A percentile compares a stretch with the other conserved stretches of the same genome.
Evolutionary conservation across 192 early-diverging fungal genomes (phyloP).

Genomic region (Umbelopsis vinacea): DNA sequence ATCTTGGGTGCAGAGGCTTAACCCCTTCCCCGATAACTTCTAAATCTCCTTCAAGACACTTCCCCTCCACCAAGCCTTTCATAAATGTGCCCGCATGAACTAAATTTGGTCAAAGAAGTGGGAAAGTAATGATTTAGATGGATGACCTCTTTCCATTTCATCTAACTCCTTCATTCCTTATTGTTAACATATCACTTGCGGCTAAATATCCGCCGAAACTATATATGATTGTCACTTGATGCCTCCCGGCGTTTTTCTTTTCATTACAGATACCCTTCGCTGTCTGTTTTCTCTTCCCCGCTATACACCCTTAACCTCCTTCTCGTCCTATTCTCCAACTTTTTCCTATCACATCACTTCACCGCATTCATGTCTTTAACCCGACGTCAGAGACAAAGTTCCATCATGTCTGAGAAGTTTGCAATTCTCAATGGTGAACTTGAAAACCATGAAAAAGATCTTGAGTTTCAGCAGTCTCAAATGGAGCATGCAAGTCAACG

Average conservation of each 20-base stretch:
- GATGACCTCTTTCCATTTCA: not conserved
- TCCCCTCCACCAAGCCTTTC: not conserved
- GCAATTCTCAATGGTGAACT: not conserved
- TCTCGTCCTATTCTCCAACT: not conserved
- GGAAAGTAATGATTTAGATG: not conserved
- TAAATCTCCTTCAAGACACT: not conserved
- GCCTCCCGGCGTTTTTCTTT: not conserved
- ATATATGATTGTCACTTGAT: not conserved
- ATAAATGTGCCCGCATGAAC: not conserved
- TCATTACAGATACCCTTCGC: not conserved
- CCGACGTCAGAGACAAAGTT: slow-evolving; percentile 1
- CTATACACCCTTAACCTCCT: not conserved
- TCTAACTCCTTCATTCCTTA: slow-evolving; percentile 1
- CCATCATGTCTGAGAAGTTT: slow-evolving; percentile 4
- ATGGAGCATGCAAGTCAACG: slow-evolving; percentile 4
- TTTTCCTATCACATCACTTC: not conserved
- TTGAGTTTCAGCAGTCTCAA: slow-evolving; percentile 3
- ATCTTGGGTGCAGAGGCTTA: no score
- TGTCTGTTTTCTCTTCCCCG: not conserved
- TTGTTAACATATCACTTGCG: not conserved
- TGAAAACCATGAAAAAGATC: slow-evolving; percentile 12
- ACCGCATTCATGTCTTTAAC: not conserved
- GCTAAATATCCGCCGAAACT: not conserved
- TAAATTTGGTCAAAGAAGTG: not conserved
- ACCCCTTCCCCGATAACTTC: not conserved